Evolutionary conservation across 257 asterid genomes (phyloP), one percentile per base, ranked within the genome.

Genomic region (Agastache rugosa): DNA sequence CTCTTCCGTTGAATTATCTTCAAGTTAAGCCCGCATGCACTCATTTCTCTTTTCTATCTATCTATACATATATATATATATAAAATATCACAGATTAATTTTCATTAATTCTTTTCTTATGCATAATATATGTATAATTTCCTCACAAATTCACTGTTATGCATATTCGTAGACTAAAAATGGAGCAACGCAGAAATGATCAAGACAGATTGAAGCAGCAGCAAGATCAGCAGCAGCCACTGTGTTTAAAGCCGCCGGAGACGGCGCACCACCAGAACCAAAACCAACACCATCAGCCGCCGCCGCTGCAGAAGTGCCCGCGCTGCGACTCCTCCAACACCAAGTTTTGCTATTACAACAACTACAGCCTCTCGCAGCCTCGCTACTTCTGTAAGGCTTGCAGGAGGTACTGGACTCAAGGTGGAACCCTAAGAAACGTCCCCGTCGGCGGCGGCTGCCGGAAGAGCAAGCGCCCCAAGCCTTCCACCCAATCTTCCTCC

Each of bases 291-390:
- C 78, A 69, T 0, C 73, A 50, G 35, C 83, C 85, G 20, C 94
- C 83, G 1, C 89, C 85, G 34, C 77, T 76, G 1, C 96, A 83
- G 76, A 80, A 79, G 37, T 85, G 90, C 61, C 90, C 86, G 39
- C 87, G 89, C 19, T 85, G 89, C 29, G 83, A 75, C 25, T 86
- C 90, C 8, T 53, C 87, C 63, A 79, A 83, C 77, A 86, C 90
- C 22, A 86, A 83, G 74, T 86, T 86, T n/a, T 86, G 88, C 53
- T 83, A 86, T 48, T 83, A 86, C 84, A 86, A 86, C 81, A 86
- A 86, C 27, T 83, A 86, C 85, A 86, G 88, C 76, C 80, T 81
- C 23, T 54, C 90, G 4, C 90, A 86, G 85, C 90, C 90, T 69
- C 79, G 90, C 41, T 84, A 86, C 85, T 83, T 83, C 22, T 86